Percentiles rank a stretch among this genome's conserved stretches.
phyloP scores from a whole-genome alignment of 306 rosid species.

The Pyrus communis region DNA sequence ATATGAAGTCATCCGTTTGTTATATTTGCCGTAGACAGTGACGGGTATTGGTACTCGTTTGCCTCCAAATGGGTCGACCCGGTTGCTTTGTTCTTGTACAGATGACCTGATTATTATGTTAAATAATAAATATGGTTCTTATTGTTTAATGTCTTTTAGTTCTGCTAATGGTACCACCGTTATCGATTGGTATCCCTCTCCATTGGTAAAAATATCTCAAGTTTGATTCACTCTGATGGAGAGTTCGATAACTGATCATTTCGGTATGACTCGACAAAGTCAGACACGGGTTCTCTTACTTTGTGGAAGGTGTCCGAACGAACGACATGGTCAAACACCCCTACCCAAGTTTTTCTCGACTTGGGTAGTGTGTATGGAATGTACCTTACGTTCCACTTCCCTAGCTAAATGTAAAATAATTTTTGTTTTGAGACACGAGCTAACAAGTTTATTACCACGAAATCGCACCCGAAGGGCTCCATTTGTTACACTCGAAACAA shows the following conservation, averaged over 20 bases:
- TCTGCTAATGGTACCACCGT: too few species aligned
- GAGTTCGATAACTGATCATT: too few species aligned
- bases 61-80: conserved; percentile 1
- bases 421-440: neutral
- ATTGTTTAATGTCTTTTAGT: too few species aligned
- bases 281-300: too few species aligned
- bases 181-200: too few species aligned
- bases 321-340: too few species aligned
- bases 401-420: neutral
- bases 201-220: too few species aligned
- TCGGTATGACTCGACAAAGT: too few species aligned
- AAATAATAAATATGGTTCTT: conserved; percentile 10
- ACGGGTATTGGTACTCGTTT: conserved; percentile 2
- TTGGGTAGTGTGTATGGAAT: too few species aligned
- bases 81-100: conserved; percentile 44
- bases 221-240: too few species aligned
- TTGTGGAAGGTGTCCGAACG: too few species aligned
- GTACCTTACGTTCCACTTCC: neutral
- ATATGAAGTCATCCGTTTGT: conserved; percentile 27
- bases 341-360: too few species aligned
- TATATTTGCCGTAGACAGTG: conserved; percentile 18
- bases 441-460: conserved; percentile 10
- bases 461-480: conserved; percentile 14
- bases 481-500: conserved; percentile 1
- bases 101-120: conserved; percentile 28